phyloP scores from a whole-genome alignment of 148 eudicot genomes.

The Vaccinium vitisidaea region DNA sequence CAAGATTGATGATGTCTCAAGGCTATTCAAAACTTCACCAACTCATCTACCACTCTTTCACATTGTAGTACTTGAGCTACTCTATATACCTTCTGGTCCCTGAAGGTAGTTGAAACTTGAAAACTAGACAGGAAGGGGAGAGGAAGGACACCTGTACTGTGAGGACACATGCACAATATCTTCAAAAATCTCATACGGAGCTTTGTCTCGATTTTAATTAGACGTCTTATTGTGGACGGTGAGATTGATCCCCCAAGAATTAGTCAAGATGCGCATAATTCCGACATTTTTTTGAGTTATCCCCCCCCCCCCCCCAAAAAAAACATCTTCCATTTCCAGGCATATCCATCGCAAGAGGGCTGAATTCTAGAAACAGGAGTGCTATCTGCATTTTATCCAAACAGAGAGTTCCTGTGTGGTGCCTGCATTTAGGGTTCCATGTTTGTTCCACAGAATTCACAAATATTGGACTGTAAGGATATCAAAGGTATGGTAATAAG shows the following conservation, averaged over 20 bases:
- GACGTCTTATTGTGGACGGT: neutral
- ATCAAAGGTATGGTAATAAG: neutral
- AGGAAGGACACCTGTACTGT: neutral
- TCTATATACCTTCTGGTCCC: too few species aligned
- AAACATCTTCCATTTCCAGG: neutral
- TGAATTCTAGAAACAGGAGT: neutral
- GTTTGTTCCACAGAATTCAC: neutral
- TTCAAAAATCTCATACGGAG: neutral
- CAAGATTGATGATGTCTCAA: neutral
- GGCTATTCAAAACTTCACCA: neutral
- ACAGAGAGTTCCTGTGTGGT: neutral
- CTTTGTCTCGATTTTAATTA: neutral
- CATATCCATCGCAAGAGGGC: neutral
- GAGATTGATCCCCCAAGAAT: neutral
- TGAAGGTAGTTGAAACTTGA: neutral
- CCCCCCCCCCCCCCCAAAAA: neutral
- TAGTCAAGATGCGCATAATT: neutral
- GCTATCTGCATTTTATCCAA: constrained; percentile 1
- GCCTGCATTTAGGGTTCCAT: neutral
- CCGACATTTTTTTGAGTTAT: neutral
- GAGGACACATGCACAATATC: neutral
- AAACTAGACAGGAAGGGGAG: neutral
- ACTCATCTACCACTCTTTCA: neutral
- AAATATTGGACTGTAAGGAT: neutral
- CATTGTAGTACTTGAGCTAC: neutral